Evolutionary conservation across 306 rosid genomes (phyloP), one percentile per base, ranked within the genome.

Genomic region (Biancaea sappan): DNA sequence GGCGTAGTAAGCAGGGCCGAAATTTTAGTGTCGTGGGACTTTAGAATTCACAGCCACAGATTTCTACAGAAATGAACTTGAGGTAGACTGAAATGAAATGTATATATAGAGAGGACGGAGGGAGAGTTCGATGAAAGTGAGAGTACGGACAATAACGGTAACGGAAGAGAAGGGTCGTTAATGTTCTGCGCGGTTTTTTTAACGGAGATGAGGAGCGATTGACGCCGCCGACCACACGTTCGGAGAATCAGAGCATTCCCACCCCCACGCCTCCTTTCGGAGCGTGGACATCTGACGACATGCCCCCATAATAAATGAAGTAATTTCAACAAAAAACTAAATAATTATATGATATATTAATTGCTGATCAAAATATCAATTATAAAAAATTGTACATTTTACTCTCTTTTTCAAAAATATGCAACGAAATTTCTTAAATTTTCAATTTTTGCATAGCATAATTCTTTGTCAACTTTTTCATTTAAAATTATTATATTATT

Each of bases 141-240:
- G 19, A 16, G 66, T 34, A 32, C 15, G 79, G 35, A 60, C 2
- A 25, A 12, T 58, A 75, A 78, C 80, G 73, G 79, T 74, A n/a
- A 82, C 79, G 73, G 1, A 5, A 1, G 0, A 1, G 51, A 2
- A 38, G 16, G 34, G 21, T 19, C 48, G 48, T 19, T 34, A 34
- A 18, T 0, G 16, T 0, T 1, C 2, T 14, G 32, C 31, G 2
- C 11, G 51, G 41, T 18, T 19, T 0, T 32, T 35, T 46, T 34
- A 53, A 74, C 85, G 76, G 74, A 34, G 73, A 0, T 7, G 43
- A 0, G 1, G 25, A 29, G 57, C 71, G 75, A 61, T 51, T 63
- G 40, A 15, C 5, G 6, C 48, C 56, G 57, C 88, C 86, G 88
- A 76, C 88, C 87, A 74, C 84, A 76, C 75, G 87, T 41, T 78